Base-by-base conservation (phyloP, 345 rosid genomes). In the Syzygium oleosum region DNA sequence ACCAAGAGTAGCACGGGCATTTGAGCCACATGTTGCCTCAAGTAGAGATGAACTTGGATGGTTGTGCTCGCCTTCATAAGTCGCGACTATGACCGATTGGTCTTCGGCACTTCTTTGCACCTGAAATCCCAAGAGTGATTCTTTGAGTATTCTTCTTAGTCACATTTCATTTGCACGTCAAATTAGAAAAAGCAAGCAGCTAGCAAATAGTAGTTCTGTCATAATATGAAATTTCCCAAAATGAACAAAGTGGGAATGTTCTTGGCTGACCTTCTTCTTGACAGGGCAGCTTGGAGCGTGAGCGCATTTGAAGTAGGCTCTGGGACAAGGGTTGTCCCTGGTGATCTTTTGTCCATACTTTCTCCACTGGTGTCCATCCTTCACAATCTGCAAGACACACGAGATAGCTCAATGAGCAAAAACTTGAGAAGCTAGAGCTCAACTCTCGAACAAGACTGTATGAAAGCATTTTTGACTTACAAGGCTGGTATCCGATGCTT, bases 291-390 rank as follows among this genome's bases (percentile, higher is more conserved):
- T 91, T 12, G 99, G 99, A 87, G 99, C 99, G 90, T 93, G 94
- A 87, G 99, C 95, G 92, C 99, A 98, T 87, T 93, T 96, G 95
- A 95, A 98, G 92, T 98, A 98, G 88, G 98, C 99, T 93, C 98
- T 93, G 51, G 99, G 99, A 85, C 93, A 98, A 85, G 99, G 99
- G 86, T 98, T 98, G 89, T 96, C 97, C 94, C 98, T 96, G n/a
- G 99, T 98, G 51, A 98, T 98, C 86, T 98, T 98, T 85, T 98
- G 99, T 51, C 99, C 99, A 88, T 98, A 98, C 89, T 98, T 98
- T 88, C 99, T 98, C 99, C 99, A 98, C 85, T 96, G 99, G 92
- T 95, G 96, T 85, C 99, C 99, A 92, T 98, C 99, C 86, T 94
- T 98, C 85, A 95, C 98, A 85, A 95, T 91, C 99, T 97, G 89